Evolutionary conservation across 2,329 filamentous ascomycete species (phyloP), one percentile per base, ranked within the genome.

Genomic region (Emergomyces pasteurianus): DNA sequence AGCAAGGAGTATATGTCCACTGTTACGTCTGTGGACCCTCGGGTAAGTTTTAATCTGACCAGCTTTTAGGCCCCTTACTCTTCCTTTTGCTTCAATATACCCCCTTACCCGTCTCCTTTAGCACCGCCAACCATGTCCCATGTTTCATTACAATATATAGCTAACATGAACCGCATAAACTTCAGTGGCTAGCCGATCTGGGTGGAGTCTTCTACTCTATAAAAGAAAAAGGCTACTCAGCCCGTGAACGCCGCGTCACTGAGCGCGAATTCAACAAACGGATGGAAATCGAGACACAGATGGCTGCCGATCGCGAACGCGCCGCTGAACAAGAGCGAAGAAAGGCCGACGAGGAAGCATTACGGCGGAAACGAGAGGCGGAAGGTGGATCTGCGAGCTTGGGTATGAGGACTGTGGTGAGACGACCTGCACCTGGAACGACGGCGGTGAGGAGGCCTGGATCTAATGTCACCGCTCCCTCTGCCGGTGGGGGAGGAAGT

Each of bases 1-100:
- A 90, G 87, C 61, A 96, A 96, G 72, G 94, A 97, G 72, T 99
- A 97, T 78, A 96, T 99, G 86, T 95, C 90, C 2, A 96, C 90
- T 4, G 94, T 99, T 10, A 99, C 94, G 4, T 85, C 90, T 0
- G 94, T 99, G 1, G 94, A 99, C 72, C 92, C 94, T 58, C 90
- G 95, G 72, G 75, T 78, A 74, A 73, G 75, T 71, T 49, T 50
- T 58, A 47, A 36, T 46, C 50, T 28, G 60, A 47, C 21, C 47
- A 23, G 2, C 14, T 34, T 53, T n/a, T n/a, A 52, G 16, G 16
- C 23, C 18, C 16, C 28, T 43, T 23, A 12, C 34, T 28, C 43
- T 47, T 43, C n/a, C 14, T 46, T 49, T 26, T 28, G 23, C 23
- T 34, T 34, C 54, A 18, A 23, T 8, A 18, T 31, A 21, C 12